These are phyloP conservation scores for Thielaviopsis euricoi DNA, from an alignment of 2,329 filamentous ascomycete species.

Conservation along the genomic window DNA sequence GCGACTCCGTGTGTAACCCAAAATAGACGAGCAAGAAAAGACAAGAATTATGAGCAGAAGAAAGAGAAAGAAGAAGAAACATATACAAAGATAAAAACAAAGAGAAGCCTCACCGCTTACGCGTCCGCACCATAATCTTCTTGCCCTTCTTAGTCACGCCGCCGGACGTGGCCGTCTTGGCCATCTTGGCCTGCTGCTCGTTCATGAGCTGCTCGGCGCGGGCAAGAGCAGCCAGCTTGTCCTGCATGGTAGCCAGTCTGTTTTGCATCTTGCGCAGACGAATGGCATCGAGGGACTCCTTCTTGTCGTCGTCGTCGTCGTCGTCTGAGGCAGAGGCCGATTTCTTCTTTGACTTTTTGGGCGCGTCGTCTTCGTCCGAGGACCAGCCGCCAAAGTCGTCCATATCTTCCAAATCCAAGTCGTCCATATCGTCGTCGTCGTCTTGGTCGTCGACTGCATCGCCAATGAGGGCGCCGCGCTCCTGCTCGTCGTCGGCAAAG, in stretches of 20 bases:
- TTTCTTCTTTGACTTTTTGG: conserved; percentile 16
- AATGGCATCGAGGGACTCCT: conserved; percentile 14
- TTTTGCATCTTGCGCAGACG: conserved; percentile 28
- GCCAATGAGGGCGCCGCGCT: conserved; percentile 18
- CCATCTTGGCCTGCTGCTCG: conserved; percentile 44
- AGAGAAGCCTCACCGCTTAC: conserved; percentile 33
- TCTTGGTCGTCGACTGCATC: conserved; percentile 24
- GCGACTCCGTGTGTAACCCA: not conserved
- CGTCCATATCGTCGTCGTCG: conserved; percentile 16
- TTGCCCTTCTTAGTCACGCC: conserved; percentile 42
- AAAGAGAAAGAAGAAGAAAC: not conserved
- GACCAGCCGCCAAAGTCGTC: conserved; percentile 8
- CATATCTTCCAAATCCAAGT: conserved; percentile 13
- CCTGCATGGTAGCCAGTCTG: conserved; percentile 32
- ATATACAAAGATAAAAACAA: not conserved
- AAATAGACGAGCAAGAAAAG: not conserved
- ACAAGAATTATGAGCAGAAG: not conserved
- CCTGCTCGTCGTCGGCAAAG: conserved; percentile 19
- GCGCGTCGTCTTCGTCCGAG: conserved; percentile 20
- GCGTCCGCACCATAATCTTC: conserved; percentile 45
- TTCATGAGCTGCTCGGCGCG: conserved; percentile 40
- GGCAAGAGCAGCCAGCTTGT: conserved; percentile 37
- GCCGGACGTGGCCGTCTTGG: conserved; percentile 44
- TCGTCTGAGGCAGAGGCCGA: conserved; percentile 27
- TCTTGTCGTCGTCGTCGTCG: conserved; percentile 18